Conservation (phyloP, 495 filamentous ascomycete genomes). For the Tuber melanosporum region DNA sequence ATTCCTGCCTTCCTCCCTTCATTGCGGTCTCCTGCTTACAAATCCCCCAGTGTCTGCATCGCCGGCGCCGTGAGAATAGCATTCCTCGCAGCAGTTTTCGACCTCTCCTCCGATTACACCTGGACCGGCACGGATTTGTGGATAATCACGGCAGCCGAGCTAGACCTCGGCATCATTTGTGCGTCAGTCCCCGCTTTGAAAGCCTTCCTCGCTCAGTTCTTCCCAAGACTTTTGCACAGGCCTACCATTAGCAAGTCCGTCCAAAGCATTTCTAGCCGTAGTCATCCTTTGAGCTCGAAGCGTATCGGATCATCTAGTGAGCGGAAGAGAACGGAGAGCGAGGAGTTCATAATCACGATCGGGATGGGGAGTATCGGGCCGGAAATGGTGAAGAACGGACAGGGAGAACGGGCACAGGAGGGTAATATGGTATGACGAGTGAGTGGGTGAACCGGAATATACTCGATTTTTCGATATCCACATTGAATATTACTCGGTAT, state of each 20-base stretch:
- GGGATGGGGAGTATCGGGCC: neutral
- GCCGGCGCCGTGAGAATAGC: too few species aligned
- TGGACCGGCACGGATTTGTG: too few species aligned
- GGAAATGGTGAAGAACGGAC: neutral
- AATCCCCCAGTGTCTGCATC: too few species aligned
- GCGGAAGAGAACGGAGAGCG: neutral
- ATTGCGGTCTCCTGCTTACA: too few species aligned
- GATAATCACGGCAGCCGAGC: too few species aligned
- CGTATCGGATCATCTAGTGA: neutral
- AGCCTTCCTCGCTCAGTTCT: neutral
- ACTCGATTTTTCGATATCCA: neutral
- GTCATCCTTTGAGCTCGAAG: neutral
- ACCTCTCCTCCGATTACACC: too few species aligned
- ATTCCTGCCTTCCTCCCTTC: too few species aligned
- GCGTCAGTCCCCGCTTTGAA: neutral
- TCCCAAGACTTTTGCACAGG: neutral
- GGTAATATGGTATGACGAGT: neutral
- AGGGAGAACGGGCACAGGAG: neutral
- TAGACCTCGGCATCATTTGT: too few species aligned
- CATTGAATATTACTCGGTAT: neutral
- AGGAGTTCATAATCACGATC: neutral
- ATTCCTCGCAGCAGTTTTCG: too few species aligned
- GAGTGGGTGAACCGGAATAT: neutral
- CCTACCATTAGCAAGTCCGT: neutral
- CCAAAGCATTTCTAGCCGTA: neutral